Evolutionary conservation across 2,329 filamentous ascomycete species (phyloP).

Genomic region (Xylaria sp.): DNA sequence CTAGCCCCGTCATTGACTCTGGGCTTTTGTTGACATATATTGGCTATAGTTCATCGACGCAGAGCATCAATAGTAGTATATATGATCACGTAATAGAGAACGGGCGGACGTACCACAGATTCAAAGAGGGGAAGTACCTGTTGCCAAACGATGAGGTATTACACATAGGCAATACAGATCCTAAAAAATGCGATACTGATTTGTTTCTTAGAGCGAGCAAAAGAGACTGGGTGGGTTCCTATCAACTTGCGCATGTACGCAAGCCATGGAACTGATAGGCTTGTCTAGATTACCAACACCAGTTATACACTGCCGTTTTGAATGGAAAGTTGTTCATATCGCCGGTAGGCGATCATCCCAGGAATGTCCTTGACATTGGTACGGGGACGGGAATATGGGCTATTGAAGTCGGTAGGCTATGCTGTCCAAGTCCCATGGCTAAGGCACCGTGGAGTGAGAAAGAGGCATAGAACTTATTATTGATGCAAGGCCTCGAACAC

Average conservation of each 20-base stretch:
- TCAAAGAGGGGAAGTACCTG: slow-evolving; percentile 37
- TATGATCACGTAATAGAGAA: slow-evolving; percentile 35
- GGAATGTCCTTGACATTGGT: slow-evolving; percentile 29
- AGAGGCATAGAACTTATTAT: background rate
- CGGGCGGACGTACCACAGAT: slow-evolving; percentile 36
- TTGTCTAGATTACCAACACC: slow-evolving; percentile 34
- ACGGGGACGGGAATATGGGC: slow-evolving; percentile 36
- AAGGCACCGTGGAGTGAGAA: background rate
- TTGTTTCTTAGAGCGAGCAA: slow-evolving; percentile 29
- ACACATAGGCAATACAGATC: background rate
- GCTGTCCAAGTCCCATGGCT: background rate
- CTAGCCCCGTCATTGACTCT: background rate
- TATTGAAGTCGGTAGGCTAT: slow-evolving; percentile 30
- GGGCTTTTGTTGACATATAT: background rate
- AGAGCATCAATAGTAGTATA: slow-evolving; percentile 31
- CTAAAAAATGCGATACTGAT: background rate
- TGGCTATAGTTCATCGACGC: slow-evolving; percentile 30
- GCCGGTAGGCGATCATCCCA: slow-evolving; percentile 26
- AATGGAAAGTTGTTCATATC: slow-evolving; percentile 34
- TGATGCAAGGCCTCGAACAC: slow-evolving; percentile 23
- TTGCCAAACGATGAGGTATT: slow-evolving; percentile 37
- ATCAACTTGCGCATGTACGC: background rate
- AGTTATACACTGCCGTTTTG: slow-evolving; percentile 31
- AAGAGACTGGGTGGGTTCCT: slow-evolving; percentile 29
- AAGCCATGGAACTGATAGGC: background rate